Percentiles rank a stretch among this genome's conserved stretches.
Evolutionary conservation across 495 filamentous ascomycete species (phyloP).

Genomic region (Aspergillus bertholletiae): DNA sequence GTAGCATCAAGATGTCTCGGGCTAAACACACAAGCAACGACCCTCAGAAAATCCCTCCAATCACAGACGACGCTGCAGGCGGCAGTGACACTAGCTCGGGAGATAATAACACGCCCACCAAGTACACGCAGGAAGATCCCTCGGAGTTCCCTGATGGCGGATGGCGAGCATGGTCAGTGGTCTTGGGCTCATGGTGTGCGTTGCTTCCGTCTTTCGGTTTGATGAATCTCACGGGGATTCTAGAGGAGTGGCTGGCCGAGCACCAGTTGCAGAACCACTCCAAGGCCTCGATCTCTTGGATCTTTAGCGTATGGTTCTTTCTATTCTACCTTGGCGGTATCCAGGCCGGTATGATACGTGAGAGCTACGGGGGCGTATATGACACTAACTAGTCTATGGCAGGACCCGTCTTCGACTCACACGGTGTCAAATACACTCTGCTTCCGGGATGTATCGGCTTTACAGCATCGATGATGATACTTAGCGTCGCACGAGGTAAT

Average conservation of each 20-base stretch:
- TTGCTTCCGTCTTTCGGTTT: conserved; percentile 38
- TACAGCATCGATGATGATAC: conserved; percentile 25
- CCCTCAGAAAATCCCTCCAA: too few relatives aligned
- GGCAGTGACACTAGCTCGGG: background rate
- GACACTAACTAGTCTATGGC: background rate
- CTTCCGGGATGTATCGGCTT: conserved; percentile 20
- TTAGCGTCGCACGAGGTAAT: conserved; percentile 17
- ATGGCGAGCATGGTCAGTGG: conserved; percentile 18
- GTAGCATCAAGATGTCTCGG: too few relatives aligned
- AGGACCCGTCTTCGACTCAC: conserved; percentile 21
- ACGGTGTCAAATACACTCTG: conserved; percentile 16
- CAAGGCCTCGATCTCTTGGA: conserved; percentile 49
- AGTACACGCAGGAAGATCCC: background rate
- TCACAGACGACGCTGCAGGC: background rate
- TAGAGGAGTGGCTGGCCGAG: conserved; percentile 47
- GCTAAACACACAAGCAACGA: too few relatives aligned
- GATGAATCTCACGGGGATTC: conserved; percentile 52
- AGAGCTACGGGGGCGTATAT: background rate
- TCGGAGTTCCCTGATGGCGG: conserved; percentile 15
- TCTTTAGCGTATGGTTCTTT: conserved; percentile 27
- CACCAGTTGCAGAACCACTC: conserved; percentile 41
- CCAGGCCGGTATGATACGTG: conserved; percentile 12
- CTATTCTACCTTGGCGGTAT: conserved; percentile 20
- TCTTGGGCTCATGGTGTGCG: conserved; percentile 18
- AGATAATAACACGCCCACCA: background rate